Base-by-base conservation (phyloP, 1,284 basidiomycete species). In the Bjerkandera adusta region DNA sequence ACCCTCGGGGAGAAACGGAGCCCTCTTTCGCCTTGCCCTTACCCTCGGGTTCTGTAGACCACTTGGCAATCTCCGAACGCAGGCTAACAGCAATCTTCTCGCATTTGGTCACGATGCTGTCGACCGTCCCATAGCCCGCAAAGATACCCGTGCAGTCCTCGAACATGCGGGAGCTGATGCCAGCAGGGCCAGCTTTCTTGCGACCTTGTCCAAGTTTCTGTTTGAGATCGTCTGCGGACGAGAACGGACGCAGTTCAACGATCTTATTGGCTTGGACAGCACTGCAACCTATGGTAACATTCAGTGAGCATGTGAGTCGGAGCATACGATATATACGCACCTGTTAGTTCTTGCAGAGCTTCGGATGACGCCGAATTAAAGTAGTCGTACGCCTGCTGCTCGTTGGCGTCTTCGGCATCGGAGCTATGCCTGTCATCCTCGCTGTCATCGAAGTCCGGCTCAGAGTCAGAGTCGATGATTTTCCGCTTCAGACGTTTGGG, bases 141-240 rank as follows among this genome's bases (percentile, higher is more conserved):
- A 97, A 89, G 56, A 98, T 89, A 43, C 85, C 80, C 44, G 83
- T 81, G 63, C 91, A 95, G 54, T 96, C 91, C 58, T 95, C 89
- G 62, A 98, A 93, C 62, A 99, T 76, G 49, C 88, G 84, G 48
- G 88, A 79, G 49, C 92, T 94, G 55, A 99, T 87, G 15, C 95
- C 95, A 5, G 71, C 74, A 11, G 84, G 80, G 1, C 83, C 82
- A 3, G 82, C 78, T 59, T 93, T 94, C 68, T 92, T 92, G 69
- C 76, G 84, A 13, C 81, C 83, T 65, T 93, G 90, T 43, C 81
- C 80, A 10, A 97, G 77, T 64, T 90, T 94, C 47, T 66, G 65
- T 38, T 82, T 84, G 40, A 97, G 72, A 52, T 96, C 91, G 29
- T 88, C 84, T n/a, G 85, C 76, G 16, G 82, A 79, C 4, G 65